Percentiles rank a stretch among this genome's conserved stretches.
Conservation (phyloP, 257 asterid species). For the Capsicum baccatum region DNA sequence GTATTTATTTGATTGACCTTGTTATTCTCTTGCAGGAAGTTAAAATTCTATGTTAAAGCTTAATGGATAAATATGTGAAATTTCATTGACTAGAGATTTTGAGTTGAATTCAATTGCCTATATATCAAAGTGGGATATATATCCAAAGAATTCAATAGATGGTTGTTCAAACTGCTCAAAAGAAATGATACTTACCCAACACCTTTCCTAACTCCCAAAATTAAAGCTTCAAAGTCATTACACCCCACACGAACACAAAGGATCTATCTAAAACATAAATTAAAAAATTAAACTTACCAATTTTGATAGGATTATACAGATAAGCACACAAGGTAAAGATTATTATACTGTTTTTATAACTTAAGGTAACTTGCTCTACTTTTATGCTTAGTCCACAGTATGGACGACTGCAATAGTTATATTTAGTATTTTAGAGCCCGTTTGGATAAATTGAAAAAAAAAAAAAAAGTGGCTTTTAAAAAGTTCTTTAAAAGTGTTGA, state of each 20-base stretch:
- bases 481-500: too few species aligned
- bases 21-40: neutral
- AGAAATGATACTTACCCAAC: conserved; percentile 21
- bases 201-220: conserved; percentile 38
- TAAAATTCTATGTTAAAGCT: neutral
- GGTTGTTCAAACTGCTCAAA: conserved; percentile 18
- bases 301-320: too few species aligned
- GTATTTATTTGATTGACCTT: neutral
- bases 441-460: too few species aligned
- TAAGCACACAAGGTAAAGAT: too few species aligned
- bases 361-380: too few species aligned
- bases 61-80: neutral
- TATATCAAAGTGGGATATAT: neutral
- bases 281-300: too few species aligned
- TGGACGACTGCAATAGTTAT: too few species aligned
- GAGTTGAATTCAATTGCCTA: neutral
- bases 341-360: too few species aligned
- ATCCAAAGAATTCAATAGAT: neutral
- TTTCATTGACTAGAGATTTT: neutral
- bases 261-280: too few species aligned
- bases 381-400: too few species aligned
- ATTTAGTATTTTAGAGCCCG: too few species aligned
- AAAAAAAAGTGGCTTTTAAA: too few species aligned
- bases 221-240: conserved; percentile 38
- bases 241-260: conserved; percentile 24